Evolutionary conservation across 176 grass and related monocot species (phyloP), one percentile per base, ranked within the genome.

Genomic region (Triticum aestivum): DNA sequence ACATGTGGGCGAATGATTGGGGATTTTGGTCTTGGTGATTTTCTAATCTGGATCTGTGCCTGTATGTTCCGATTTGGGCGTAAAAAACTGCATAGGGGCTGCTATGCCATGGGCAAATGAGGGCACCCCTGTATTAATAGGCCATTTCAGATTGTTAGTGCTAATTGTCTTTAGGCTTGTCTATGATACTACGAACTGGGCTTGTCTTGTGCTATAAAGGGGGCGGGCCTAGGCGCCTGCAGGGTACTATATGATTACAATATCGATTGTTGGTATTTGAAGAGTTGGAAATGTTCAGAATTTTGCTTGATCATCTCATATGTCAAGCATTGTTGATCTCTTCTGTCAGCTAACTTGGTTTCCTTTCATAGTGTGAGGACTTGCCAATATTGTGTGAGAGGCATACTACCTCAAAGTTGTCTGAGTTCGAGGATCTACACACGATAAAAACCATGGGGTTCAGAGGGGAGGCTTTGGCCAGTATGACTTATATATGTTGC

Each of bases 401-500:
- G 56, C 91, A 95, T 79, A 98, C 96, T 41, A 94, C 93, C 68
- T 98, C 96, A 33, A 98, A 95, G 84, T 71, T 98, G 84, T 94
- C 96, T 54, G 74, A 79, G 49, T 95, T 89, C 39, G 93, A 95
- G 83, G 96, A 95, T 77, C 80, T 98, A 29, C 96, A 94, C 21
- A 94, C 88, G 33, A 94, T 95, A 66, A 98, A 92, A 59, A 94
- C 91, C 29, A 95, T 91, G 93, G 93, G 96, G 63, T 98, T 95
- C 47, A 94, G 93, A 88, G 93, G 96, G 62, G 93, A 98, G 84
- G 96, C 96, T 47, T 89, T 98, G 69, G 93, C 93, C 39, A 98
- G 93, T 91, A 94, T 98, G 96, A 95, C 93, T 65, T 98, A 95
- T 80, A 93, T 95, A 24, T 24, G 23, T 32, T 91, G 89, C 32